Percentiles rank a stretch among this genome's conserved stretches.
phyloP scores from a whole-genome alignment of 192 early-diverging fungal genomes.

The Coemansia sp. region DNA sequence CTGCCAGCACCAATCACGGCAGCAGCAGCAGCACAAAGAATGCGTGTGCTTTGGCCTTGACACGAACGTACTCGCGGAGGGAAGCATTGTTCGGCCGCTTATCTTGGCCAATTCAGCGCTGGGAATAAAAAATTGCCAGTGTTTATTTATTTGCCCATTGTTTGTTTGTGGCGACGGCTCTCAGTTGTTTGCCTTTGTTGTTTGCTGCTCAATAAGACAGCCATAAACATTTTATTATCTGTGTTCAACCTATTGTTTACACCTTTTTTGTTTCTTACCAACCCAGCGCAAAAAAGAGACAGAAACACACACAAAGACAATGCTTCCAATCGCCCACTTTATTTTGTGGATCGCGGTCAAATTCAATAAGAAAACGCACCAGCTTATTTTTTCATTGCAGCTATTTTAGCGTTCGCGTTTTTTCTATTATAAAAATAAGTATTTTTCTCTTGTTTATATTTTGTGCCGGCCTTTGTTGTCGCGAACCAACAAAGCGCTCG shows the following conservation, averaged over 20 bases:
- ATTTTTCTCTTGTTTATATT: not conserved
- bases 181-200: not conserved
- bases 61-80: not conserved
- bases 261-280: not conserved
- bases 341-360: not conserved
- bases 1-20: not conserved
- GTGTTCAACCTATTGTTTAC: not conserved
- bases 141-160: constrained; percentile 3
- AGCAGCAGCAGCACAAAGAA: not conserved
- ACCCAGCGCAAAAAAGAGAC: not conserved
- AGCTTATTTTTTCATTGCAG: not conserved
- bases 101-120: constrained; percentile 3
- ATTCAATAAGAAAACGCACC: not conserved
- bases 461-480: not conserved
- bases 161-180: constrained; percentile 8
- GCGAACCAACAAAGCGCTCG: not conserved
- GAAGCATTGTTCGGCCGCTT: constrained; percentile 6
- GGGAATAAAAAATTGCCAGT: constrained; percentile 3
- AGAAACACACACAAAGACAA: not conserved
- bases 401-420: constrained; percentile 1
- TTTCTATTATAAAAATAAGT: not conserved
- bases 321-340: not conserved
- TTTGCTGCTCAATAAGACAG: not conserved
- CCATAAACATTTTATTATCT: not conserved
- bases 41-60: constrained; percentile 8